Percentiles rank a stretch among this genome's conserved stretches.
These are phyloP conservation scores for Elsinoe ampelina DNA, from an alignment of 2,329 filamentous ascomycete genomes.

Conservation along the genomic window DNA sequence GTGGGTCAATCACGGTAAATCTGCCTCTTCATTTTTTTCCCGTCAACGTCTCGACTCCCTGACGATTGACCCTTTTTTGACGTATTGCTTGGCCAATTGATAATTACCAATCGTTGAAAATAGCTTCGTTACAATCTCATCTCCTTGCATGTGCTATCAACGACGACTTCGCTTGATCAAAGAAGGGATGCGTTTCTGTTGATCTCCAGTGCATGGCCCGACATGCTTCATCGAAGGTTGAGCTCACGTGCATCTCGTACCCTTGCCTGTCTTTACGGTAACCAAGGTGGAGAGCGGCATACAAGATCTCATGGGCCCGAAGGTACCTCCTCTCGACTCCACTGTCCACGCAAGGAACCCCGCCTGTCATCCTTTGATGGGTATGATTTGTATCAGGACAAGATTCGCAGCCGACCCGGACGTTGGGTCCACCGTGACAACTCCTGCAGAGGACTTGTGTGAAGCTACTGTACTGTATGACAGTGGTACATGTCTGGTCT, in stretches of 20 bases:
- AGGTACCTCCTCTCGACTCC: no score
- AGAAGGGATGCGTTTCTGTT: background rate
- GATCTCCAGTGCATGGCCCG: background rate
- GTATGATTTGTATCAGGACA: background rate
- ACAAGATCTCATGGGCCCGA: background rate
- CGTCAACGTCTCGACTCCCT: constrained; percentile 1
- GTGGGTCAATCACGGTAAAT: constrained; percentile 10
- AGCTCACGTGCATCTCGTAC: background rate
- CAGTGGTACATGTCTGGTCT: background rate
- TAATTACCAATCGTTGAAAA: constrained; percentile 7
- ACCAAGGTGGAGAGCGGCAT: background rate
- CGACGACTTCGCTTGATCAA: background rate
- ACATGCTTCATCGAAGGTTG: background rate
- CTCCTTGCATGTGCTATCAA: background rate
- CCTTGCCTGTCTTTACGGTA: background rate
- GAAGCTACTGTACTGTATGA: background rate
- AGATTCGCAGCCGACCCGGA: background rate
- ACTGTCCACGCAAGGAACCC: background rate
- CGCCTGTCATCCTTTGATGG: background rate
- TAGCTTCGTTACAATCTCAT: constrained; percentile 7
- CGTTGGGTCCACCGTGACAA: background rate
- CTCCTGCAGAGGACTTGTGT: no score
- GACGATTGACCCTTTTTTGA: background rate
- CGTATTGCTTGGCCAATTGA: constrained; percentile 2
- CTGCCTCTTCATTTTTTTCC: background rate